phyloP scores from a whole-genome alignment of 108 stramenopile species.

The Cyclotella distinguenda region DNA sequence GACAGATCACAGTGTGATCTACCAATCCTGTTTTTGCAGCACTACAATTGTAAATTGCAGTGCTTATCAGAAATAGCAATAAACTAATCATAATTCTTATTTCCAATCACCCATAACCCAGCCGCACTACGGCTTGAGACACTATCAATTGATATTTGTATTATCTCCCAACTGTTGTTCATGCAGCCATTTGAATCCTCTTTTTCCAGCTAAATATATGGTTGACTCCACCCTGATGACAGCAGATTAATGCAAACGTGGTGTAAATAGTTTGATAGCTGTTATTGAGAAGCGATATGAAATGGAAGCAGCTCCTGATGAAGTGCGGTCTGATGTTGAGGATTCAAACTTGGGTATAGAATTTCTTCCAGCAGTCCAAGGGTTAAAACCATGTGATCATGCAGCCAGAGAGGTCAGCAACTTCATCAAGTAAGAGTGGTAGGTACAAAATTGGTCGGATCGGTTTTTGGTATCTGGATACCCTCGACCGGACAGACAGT shows the following conservation, averaged over 20 bases:
- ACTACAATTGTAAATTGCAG: too few species aligned
- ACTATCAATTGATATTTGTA: too few species aligned
- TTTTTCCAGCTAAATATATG: neutral
- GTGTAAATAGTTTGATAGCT: neutral
- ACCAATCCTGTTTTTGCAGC: too few species aligned
- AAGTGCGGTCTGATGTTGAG: neutral
- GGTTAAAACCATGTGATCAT: neutral
- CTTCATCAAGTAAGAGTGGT: too few species aligned
- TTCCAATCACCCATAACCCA: too few species aligned
- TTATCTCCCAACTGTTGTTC: neutral
- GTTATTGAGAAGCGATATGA: slow-evolving; percentile 2
- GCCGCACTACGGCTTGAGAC: too few species aligned
- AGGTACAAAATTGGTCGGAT: too few species aligned
- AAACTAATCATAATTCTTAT: too few species aligned
- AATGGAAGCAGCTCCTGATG: neutral
- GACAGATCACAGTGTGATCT: too few species aligned
- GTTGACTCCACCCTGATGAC: neutral
- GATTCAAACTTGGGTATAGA: neutral
- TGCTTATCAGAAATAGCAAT: too few species aligned
- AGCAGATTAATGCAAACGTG: neutral
- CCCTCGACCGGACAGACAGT: too few species aligned
- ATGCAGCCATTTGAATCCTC: slow-evolving; percentile 3
- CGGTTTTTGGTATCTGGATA: too few species aligned
- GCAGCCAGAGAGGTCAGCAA: neutral
- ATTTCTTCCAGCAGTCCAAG: neutral